A percentile compares a stretch with the other conserved stretches of the same genome.
Evolutionary conservation across 139 green algal species (phyloP).

Genomic region (Coelastrella sp.): DNA sequence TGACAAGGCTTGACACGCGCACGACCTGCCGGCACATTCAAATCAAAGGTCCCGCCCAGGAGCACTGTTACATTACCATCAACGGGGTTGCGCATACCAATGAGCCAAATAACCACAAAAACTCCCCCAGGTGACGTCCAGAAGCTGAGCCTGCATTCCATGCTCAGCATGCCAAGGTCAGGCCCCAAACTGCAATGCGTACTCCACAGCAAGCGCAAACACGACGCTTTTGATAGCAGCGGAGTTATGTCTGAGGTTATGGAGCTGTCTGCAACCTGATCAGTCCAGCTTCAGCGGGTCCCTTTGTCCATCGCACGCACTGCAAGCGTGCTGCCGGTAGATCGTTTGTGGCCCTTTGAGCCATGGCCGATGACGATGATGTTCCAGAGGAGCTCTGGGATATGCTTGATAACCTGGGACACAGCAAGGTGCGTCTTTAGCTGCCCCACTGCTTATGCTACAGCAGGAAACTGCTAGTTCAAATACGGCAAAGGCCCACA

Average conservation of each 20-base stretch:
- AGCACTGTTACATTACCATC: background rate
- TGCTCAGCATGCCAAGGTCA: background rate
- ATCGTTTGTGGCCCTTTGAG: background rate
- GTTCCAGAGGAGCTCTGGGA: constrained; percentile 24
- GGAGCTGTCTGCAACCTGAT: too few relatives aligned
- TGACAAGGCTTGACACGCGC: too few relatives aligned
- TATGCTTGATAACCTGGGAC: constrained; percentile 2
- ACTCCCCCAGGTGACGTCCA: too few relatives aligned
- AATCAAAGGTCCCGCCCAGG: background rate
- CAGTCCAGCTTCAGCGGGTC: background rate
- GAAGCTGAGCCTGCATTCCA: background rate
- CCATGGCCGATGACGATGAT: constrained; percentile 38
- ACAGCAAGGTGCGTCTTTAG: background rate
- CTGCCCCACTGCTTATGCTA: background rate
- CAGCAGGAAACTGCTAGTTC: background rate
- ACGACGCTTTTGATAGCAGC: too few relatives aligned
- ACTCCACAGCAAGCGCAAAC: too few relatives aligned
- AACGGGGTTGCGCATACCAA: too few relatives aligned
- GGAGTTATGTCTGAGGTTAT: too few relatives aligned
- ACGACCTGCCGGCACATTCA: too few relatives aligned
- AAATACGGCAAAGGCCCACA: background rate
- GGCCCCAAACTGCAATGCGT: too few relatives aligned
- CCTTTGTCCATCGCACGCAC: background rate
- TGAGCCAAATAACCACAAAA: too few relatives aligned
- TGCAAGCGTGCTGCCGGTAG: background rate